Conservation (phyloP, 331 rosid species). For the Saraca asoca region DNA sequence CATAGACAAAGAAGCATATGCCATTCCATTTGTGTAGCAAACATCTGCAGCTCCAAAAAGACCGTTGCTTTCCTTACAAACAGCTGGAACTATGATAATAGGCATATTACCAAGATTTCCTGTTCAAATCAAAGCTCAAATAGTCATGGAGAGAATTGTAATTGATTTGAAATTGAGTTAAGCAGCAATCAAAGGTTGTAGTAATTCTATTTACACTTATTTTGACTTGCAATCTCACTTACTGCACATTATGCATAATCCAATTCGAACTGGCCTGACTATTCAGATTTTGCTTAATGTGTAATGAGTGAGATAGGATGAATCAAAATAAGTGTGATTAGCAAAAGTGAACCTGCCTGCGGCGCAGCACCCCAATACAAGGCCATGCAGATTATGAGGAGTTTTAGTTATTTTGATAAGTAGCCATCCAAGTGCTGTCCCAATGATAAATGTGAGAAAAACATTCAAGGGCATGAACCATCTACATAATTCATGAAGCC, state of each 20-base stretch:
- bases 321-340: too few relatives aligned
- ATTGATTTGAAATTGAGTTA: too few relatives aligned
- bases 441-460: slow-evolving; percentile 44
- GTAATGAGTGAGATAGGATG: too few relatives aligned
- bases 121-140: slow-evolving; percentile 8
- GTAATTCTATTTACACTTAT: too few relatives aligned
- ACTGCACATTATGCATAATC: too few relatives aligned
- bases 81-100: slow-evolving; percentile 47
- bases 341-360: slow-evolving; percentile 36
- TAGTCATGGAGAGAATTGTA: too few relatives aligned
- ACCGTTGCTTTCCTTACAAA: slow-evolving; percentile 38
- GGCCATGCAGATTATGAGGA: slow-evolving; percentile 51
- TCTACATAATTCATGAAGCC: slow-evolving; percentile 37
- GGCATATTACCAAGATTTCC: slow-evolving; percentile 52
- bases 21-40: slow-evolving; percentile 44
- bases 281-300: too few relatives aligned
- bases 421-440: slow-evolving; percentile 47
- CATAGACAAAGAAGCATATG: slow-evolving; percentile 52
- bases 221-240: too few relatives aligned
- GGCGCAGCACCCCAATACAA: slow-evolving; percentile 50
- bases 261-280: too few relatives aligned
- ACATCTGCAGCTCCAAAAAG: slow-evolving; percentile 47
- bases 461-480: slow-evolving; percentile 57
- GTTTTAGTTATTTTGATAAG: slow-evolving; percentile 42
- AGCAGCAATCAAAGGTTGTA: too few relatives aligned